Base-by-base conservation (phyloP, 352 stramenopile species). In the Pythium monospermum region DNA sequence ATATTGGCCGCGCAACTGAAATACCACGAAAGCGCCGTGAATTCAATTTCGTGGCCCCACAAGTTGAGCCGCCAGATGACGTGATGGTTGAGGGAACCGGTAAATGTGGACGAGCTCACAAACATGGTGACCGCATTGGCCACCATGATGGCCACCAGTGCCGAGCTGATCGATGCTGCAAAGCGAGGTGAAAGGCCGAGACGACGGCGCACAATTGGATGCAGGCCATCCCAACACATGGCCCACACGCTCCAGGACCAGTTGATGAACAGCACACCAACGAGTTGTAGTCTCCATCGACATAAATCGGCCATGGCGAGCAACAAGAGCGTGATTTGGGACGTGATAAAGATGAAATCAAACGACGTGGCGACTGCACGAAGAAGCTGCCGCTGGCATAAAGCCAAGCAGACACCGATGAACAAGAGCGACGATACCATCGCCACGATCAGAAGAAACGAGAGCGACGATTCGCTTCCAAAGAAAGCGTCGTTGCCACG, bases 211-310 rank as follows among this genome's bases (percentile, higher is more conserved):
- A 43, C 27, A n/a, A 30, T 19, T 4, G 43, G 52, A n/a, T 25
- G 23, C 10, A 59, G 15, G 1, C 43, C 43, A 18, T 53, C 52
- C 21, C 28, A 44, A 8, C 18, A 49, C 3, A 47, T n/a, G 5
- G 18, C 12, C 21, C 39, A 45, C 39, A 45, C 23, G n/a, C 38
- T 44, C 38, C 38, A 44, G 7, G 18, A 15, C 19, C 26, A 23
- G 11, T 44, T 23, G n/a, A 44, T 32, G 0, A 18, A 10, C 8
- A 44, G 4, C 11, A 28, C 11, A 4, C 11, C n/a, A 7, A 19
- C 65, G 5, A 74, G 46, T 16, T 30, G 8, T 23, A 7, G 13
- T 13, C 28, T 19, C 38, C 38, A 44, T 2, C 38, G 38, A 19
- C 38, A 44, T 23, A 44, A 44, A 23, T 44, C 38, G 6, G 28